Conservation (phyloP, 73 alveolate species). For the Diophrys appendiculata region DNA sequence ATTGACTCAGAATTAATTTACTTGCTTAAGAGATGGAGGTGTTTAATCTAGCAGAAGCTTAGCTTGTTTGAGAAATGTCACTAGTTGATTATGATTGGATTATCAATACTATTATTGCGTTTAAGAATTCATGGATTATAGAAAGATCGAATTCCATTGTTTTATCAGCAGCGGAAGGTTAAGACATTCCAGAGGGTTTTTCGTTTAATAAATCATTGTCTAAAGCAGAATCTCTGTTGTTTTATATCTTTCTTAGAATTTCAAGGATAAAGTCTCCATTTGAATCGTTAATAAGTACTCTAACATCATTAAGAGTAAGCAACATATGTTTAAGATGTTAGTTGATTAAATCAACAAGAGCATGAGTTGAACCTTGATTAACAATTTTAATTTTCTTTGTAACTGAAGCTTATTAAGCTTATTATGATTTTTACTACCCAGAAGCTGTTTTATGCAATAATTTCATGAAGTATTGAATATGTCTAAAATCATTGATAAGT, state of each 20-base stretch:
- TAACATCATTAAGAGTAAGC: conserved; percentile 24
- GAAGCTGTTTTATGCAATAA: too few relatives aligned
- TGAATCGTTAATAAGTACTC: conserved; percentile 29
- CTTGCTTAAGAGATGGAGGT: conserved; percentile 5
- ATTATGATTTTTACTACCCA: neutral
- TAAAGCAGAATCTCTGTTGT: neutral
- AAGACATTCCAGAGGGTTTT: conserved; percentile 12
- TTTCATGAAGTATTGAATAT: neutral
- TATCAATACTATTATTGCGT: conserved; percentile 6
- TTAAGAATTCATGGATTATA: conserved; percentile 13
- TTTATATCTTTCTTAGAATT: conserved; percentile 10
- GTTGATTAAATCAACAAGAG: neutral
- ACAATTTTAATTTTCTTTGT: neutral
- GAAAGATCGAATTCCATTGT: conserved; percentile 1
- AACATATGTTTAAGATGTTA: conserved; percentile 8
- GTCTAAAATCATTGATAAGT: conserved; percentile 8
- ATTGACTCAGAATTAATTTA: conserved; percentile 32
- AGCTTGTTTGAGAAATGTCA: neutral
- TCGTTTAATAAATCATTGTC: neutral
- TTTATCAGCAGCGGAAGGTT: conserved; percentile 7
- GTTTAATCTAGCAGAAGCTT: conserved; percentile 15
- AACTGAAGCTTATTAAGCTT: neutral
- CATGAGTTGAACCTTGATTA: neutral
- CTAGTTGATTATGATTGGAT: conserved; percentile 16
- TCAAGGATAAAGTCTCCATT: conserved; percentile 46